Evolutionary conservation across 2,329 filamentous ascomycete genomes (phyloP).

Genomic region (Scopulariopsis brevicaulis): DNA sequence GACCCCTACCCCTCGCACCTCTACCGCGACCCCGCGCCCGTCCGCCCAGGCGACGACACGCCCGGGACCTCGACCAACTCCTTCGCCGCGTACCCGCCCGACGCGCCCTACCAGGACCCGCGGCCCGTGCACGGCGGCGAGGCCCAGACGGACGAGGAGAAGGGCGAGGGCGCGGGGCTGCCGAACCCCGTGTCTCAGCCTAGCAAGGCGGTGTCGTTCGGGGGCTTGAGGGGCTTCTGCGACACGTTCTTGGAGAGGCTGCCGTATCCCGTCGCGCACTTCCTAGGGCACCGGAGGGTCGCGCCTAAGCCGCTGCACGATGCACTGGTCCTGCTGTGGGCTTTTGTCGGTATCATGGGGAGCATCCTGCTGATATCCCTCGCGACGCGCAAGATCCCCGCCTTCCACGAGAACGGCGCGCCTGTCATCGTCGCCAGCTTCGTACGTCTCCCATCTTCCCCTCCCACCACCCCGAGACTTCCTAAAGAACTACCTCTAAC

Average conservation of each 20-base stretch:
- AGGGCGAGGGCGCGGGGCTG: background rate
- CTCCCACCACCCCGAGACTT: background rate
- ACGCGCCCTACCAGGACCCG: background rate
- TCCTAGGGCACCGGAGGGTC: conserved; percentile 50
- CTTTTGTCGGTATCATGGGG: conserved; percentile 52
- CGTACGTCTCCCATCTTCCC: conserved; percentile 30
- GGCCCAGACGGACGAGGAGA: background rate
- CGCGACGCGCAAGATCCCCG: conserved; percentile 40
- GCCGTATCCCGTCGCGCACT: conserved; percentile 54
- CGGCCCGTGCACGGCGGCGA: background rate
- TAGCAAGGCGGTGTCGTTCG: background rate
- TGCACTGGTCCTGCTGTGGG: conserved; percentile 47
- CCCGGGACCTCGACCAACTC: background rate
- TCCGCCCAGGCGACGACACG: background rate
- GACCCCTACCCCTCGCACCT: background rate
- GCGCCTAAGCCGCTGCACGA: conserved; percentile 36
- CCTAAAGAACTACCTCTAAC: background rate
- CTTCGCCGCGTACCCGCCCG: background rate
- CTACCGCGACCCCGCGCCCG: too few species aligned
- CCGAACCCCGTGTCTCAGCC: background rate
- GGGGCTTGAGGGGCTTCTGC: background rate
- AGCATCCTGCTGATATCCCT: conserved; percentile 48
- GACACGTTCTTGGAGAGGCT: conserved; percentile 22
- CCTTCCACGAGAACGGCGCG: conserved; percentile 37
- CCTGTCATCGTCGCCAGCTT: conserved; percentile 60